Conservation (phyloP, 345 rosid species). For the Hibiscus trionum region DNA sequence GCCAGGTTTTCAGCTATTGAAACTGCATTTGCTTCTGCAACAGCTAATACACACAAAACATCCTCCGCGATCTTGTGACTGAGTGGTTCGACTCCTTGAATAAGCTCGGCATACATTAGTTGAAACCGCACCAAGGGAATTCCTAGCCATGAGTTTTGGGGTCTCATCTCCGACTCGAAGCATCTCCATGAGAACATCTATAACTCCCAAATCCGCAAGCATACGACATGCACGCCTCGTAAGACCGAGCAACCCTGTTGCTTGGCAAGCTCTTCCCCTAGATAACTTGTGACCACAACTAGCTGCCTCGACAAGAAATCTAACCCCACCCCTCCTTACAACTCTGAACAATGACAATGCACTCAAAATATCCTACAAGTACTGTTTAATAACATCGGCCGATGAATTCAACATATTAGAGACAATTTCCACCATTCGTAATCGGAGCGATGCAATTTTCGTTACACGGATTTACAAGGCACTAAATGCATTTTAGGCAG, state of each 20-base stretch:
- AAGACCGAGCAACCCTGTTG: slow-evolving; percentile 43
- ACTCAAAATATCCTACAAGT: slow-evolving; percentile 44
- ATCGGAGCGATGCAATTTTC: slow-evolving; percentile 26
- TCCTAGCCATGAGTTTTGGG: slow-evolving; percentile 44
- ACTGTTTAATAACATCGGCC: slow-evolving; percentile 10
- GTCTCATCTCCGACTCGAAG: slow-evolving; percentile 38
- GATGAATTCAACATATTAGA: slow-evolving; percentile 28
- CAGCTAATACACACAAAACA: neutral
- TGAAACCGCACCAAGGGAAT: neutral
- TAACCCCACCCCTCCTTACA: slow-evolving; percentile 43
- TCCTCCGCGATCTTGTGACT: neutral
- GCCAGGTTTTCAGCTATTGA: neutral
- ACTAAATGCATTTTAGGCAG: slow-evolving; percentile 38
- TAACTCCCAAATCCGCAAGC: slow-evolving; percentile 44
- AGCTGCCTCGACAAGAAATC: slow-evolving; percentile 48
- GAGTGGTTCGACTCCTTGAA: neutral
- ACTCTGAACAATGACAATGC: slow-evolving; percentile 41
- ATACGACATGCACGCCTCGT: slow-evolving; percentile 31
- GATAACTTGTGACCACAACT: slow-evolving; percentile 43
- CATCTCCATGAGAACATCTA: slow-evolving; percentile 44
- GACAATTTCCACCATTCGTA: slow-evolving; percentile 37
- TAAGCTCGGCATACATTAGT: neutral
- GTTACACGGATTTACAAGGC: slow-evolving; percentile 37
- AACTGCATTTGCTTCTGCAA: neutral
- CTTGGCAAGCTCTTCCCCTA: slow-evolving; percentile 62